Conservation (phyloP, 108 stramenopile genomes). For the Discostella pseudostelligera region DNA sequence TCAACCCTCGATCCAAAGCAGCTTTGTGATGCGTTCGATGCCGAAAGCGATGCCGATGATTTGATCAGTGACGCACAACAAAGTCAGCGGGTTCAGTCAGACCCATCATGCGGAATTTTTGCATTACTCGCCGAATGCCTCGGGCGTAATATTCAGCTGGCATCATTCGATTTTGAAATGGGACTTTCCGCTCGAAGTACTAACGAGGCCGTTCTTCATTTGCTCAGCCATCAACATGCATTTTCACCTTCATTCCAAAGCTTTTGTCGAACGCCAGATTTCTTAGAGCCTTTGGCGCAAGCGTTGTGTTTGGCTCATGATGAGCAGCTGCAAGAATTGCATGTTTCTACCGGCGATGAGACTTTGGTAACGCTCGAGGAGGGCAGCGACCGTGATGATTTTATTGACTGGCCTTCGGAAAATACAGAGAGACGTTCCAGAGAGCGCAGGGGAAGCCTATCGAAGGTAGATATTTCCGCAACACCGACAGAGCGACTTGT, state of each 20-base stretch:
- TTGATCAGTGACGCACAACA: slow-evolving; percentile 38
- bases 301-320: slow-evolving; percentile 76
- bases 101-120: slow-evolving; percentile 81
- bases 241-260: slow-evolving; percentile 77
- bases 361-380: neutral
- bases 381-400: slow-evolving; percentile 4
- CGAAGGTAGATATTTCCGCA: slow-evolving; percentile 22
- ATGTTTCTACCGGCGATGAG: neutral
- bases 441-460: slow-evolving; percentile 32
- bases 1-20: slow-evolving; percentile 68
- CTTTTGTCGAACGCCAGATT: slow-evolving; percentile 74
- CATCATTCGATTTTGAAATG: slow-evolving; percentile 61
- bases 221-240: slow-evolving; percentile 74
- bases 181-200: slow-evolving; percentile 72
- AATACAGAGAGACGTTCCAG: neutral
- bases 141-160: slow-evolving; percentile 85
- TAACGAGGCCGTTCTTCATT: slow-evolving; percentile 76
- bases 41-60: slow-evolving; percentile 57
- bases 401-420: slow-evolving; percentile 14
- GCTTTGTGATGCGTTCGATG: slow-evolving; percentile 79
- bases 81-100: slow-evolving; percentile 37
- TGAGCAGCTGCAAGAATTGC: slow-evolving; percentile 55
- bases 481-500: slow-evolving; percentile 66
- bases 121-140: slow-evolving; percentile 83
- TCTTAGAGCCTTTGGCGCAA: slow-evolving; percentile 82